These are phyloP conservation scores for Tephrocybe rancida DNA, from an alignment of 768 basidiomycete species.

Conservation along the genomic window DNA sequence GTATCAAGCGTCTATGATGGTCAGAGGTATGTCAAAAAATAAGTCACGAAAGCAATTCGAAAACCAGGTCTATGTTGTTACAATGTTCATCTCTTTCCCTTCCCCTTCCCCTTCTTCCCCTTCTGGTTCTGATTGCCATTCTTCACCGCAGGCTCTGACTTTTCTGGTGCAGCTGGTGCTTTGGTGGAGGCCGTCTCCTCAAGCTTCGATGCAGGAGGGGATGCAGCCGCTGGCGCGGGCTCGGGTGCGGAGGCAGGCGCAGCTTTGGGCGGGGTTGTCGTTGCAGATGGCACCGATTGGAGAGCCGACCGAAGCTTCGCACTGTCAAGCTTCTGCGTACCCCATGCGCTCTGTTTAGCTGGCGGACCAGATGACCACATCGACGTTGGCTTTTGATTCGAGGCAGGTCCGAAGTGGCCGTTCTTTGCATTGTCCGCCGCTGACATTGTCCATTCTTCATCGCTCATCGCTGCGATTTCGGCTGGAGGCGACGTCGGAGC, in stretches of 20 bases:
- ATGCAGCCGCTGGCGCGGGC: not conserved
- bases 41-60: conserved; percentile 18
- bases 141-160: conserved; percentile 18
- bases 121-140: conserved; percentile 18
- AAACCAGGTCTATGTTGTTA: not conserved
- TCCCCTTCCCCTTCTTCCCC: conserved; percentile 24
- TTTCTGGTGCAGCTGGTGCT: conserved; percentile 10
- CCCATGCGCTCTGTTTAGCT: conserved; percentile 5
- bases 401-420: conserved; percentile 12
- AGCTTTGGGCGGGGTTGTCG: conserved; percentile 13
- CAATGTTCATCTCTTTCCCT: conserved; percentile 13
- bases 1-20: conserved; percentile 12
- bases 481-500: conserved; percentile 29
- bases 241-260: not conserved
- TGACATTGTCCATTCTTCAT: conserved; percentile 28
- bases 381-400: conserved; percentile 4
- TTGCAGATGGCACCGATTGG: conserved; percentile 11
- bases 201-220: conserved; percentile 5
- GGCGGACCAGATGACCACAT: conserved; percentile 3
- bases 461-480: conserved; percentile 20
- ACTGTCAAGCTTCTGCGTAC: conserved; percentile 16
- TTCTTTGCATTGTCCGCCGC: conserved; percentile 25
- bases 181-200: conserved; percentile 9
- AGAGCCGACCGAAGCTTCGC: conserved; percentile 19
- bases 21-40: conserved; percentile 14